These are phyloP conservation scores for Geotrichum fermentans DNA, from an alignment of 1,139 yeast genomes.

Conservation along the genomic window DNA sequence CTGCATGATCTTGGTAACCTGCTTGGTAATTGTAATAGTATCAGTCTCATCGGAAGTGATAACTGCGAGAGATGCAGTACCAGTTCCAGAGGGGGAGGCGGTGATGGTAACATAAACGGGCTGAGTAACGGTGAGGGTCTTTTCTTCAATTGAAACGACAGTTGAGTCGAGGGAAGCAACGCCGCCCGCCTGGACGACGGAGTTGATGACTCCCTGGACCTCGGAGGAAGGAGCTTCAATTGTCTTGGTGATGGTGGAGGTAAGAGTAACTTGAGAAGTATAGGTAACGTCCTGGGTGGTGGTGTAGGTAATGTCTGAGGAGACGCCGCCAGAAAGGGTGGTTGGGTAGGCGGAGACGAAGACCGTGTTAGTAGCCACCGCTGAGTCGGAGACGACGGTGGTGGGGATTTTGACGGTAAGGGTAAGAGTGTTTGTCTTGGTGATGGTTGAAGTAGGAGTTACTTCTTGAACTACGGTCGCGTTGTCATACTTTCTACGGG, in stretches of 20 bases:
- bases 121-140: slow-evolving; percentile 13
- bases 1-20: slow-evolving; percentile 4
- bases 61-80: slow-evolving; percentile 5
- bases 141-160: slow-evolving; percentile 2
- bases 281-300: slow-evolving; percentile 5
- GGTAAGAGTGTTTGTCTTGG: background rate
- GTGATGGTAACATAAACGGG: slow-evolving; percentile 5
- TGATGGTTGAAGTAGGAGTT: slow-evolving; percentile 10
- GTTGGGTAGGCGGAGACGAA: background rate
- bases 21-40: slow-evolving; percentile 7
- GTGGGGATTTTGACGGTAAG: slow-evolving; percentile 9
- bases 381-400: background rate
- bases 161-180: slow-evolving; percentile 12
- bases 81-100: slow-evolving; percentile 4
- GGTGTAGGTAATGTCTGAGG: slow-evolving; percentile 5
- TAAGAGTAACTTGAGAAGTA: slow-evolving; percentile 10
- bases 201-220: slow-evolving; percentile 7
- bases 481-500: slow-evolving; percentile 1
- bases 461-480: background rate
- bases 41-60: slow-evolving; percentile 12
- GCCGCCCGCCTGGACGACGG: slow-evolving; percentile 11
- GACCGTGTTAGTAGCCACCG: slow-evolving; percentile 2
- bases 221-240: slow-evolving; percentile 11
- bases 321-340: slow-evolving; percentile 4
- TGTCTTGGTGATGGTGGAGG: slow-evolving; percentile 9